Evolutionary conservation across 345 rosid genomes (phyloP), one percentile per base, ranked within the genome.

Genomic region (Pistacia integerrima): DNA sequence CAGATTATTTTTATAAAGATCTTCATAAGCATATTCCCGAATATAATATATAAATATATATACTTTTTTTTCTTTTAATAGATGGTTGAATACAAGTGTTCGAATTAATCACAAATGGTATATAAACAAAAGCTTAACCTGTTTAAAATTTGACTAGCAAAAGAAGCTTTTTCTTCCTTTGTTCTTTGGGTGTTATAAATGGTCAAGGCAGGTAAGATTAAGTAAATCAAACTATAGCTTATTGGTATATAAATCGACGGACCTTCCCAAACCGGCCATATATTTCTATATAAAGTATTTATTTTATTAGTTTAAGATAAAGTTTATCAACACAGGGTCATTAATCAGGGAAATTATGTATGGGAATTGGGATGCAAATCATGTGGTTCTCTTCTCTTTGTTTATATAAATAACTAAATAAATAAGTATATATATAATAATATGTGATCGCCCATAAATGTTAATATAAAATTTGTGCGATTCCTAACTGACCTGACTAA

Each of bases 331-430:
- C 51, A 62, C 33, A 6, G 3, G 9, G n/a, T 72, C 69, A 48
- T 48, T 46, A 18, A 18, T 18, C 17, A 30, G 58, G 58, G 35
- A 70, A 77, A 71, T 67, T 67, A 67, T 71, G 77, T 25, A 75
- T 20, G 67, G 63, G 72, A 72, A 75, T 75, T 75, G 81, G 81
- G 79, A 78, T 44, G 84, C 82, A 67, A 82, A 78, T 60, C 79
- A 74, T 60, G 74, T 62, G 79, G 79, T 71, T 73, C 76, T 64
- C 65, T 49, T 58, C 14, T 57, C 61, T 55, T 51, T 62, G 70
- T 77, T 25, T 54, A 13, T 61, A 49, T 8, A 68, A 44, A 64
- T 13, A 16, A 61, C 5, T 36, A 5, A 2, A 2, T 36, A 36
- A 4, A 41, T 41, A 41, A 5, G 6, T 5, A 41, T 38, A 38